Conservation (phyloP, 1,139 yeast genomes). For the Yamadazyma trypodendri region DNA sequence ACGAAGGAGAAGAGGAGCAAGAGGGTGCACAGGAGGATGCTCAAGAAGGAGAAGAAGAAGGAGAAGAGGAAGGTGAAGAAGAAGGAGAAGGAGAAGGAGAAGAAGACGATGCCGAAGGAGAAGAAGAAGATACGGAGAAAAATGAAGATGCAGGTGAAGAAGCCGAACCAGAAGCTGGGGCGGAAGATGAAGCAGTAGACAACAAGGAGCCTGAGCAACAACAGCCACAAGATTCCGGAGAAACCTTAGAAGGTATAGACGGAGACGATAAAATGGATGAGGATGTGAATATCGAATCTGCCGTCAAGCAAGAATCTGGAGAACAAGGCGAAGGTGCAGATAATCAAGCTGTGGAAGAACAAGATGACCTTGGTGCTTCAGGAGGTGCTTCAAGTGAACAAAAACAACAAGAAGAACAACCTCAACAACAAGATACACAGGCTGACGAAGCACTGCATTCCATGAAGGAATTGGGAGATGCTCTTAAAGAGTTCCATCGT, state of each 20-base stretch:
- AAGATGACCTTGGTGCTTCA: slow-evolving; percentile 66
- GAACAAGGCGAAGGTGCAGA: slow-evolving; percentile 77
- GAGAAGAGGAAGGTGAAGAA: slow-evolving; percentile 62
- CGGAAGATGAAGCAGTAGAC: slow-evolving; percentile 22
- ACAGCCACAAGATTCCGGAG: slow-evolving; percentile 28
- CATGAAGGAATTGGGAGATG: slow-evolving; percentile 84
- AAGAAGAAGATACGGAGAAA: slow-evolving; percentile 17
- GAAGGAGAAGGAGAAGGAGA: slow-evolving; percentile 39
- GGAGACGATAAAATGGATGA: slow-evolving; percentile 55
- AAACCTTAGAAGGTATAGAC: slow-evolving; percentile 40
- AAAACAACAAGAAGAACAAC: slow-evolving; percentile 24
- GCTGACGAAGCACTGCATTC: slow-evolving; percentile 77
- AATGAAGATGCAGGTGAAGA: slow-evolving; percentile 20
- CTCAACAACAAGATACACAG: slow-evolving; percentile 52
- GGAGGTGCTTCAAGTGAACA: slow-evolving; percentile 59
- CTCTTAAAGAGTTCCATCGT: slow-evolving; percentile 86
- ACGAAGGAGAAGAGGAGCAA: slow-evolving; percentile 28
- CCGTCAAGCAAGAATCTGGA: slow-evolving; percentile 73
- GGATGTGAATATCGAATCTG: slow-evolving; percentile 58
- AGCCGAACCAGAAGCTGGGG: slow-evolving; percentile 22
- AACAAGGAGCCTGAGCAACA: slow-evolving; percentile 23
- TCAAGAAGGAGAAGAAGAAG: slow-evolving; percentile 24
- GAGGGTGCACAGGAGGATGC: slow-evolving; percentile 20
- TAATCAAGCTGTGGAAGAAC: slow-evolving; percentile 62
- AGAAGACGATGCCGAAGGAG: slow-evolving; percentile 30